Percentiles rank a stretch among this genome's conserved stretches.
phyloP scores from a whole-genome alignment of 2,329 filamentous ascomycete genomes.

The Mariannaea elegans region DNA sequence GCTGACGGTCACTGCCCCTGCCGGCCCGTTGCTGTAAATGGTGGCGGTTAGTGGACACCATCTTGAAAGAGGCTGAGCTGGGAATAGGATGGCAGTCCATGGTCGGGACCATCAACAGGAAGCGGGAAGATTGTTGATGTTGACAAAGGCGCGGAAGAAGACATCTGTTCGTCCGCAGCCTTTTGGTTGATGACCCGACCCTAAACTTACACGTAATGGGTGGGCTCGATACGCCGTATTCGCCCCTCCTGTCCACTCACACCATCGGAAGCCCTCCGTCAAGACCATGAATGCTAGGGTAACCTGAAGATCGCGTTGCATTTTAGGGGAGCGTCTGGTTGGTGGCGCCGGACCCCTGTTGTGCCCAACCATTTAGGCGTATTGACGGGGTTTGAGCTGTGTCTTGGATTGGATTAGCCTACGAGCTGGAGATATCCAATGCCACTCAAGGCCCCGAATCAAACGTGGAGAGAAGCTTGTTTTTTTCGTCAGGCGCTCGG shows the following conservation, averaged over 20 bases:
- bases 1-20: not conserved
- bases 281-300: not conserved
- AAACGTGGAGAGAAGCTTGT: slow-evolving; percentile 29
- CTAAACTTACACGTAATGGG: not conserved
- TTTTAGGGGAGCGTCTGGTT: not conserved
- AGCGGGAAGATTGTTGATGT: no score
- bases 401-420: not conserved
- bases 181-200: not conserved
- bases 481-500: slow-evolving; percentile 10
- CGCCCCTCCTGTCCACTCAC: not conserved
- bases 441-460: not conserved
- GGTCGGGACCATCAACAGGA: no score
- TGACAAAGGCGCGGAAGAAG: no score
- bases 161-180: no score
- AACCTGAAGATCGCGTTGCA: not conserved
- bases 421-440: not conserved
- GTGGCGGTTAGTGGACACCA: not conserved
- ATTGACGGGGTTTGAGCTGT: no score
- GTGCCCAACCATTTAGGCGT: not conserved
- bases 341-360: not conserved
- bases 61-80: not conserved
- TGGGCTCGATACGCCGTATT: not conserved
- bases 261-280: not conserved
- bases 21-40: not conserved
- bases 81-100: not conserved